phyloP scores from a whole-genome alignment of 2,329 filamentous ascomycete species.

The Leptographium flavum region DNA sequence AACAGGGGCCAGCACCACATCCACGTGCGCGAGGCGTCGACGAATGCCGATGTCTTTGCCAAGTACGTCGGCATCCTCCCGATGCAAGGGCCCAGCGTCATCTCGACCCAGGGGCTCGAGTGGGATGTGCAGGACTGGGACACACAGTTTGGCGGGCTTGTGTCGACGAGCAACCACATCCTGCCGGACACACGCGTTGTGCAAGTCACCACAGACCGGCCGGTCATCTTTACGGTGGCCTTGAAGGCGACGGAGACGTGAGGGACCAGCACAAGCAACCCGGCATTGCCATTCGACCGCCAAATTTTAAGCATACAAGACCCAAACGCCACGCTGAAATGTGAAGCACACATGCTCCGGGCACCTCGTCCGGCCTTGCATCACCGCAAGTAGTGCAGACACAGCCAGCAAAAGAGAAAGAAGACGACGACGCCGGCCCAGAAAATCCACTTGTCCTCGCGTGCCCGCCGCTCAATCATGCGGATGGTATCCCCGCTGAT shows the following conservation, averaged over 20 bases:
- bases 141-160: conserved; percentile 56
- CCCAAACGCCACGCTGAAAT: conserved; percentile 9
- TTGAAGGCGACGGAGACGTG: conserved; percentile 29
- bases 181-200: conserved; percentile 42
- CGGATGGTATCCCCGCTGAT: conserved; percentile 92
- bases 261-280: background rate
- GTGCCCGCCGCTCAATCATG: conserved; percentile 84
- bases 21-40: conserved; percentile 54
- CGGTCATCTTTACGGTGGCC: conserved; percentile 64
- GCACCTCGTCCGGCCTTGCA: background rate
- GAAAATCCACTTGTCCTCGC: conserved; percentile 98
- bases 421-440: conserved; percentile 76
- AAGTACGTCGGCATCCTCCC: conserved; percentile 81
- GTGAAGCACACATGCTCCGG: background rate
- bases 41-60: conserved; percentile 44
- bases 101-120: conserved; percentile 67
- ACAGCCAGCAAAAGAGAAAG: conserved; percentile 82
- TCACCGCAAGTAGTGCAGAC: conserved; percentile 68
- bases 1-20: conserved; percentile 54
- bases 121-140: conserved; percentile 83
- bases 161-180: conserved; percentile 75
- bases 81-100: conserved; percentile 60
- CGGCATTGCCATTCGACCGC: background rate
- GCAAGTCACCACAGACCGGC: conserved; percentile 45
- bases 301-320: background rate